phyloP scores from a whole-genome alignment of 805 yeast genomes.

The Ogataea trehaloabstinens region DNA sequence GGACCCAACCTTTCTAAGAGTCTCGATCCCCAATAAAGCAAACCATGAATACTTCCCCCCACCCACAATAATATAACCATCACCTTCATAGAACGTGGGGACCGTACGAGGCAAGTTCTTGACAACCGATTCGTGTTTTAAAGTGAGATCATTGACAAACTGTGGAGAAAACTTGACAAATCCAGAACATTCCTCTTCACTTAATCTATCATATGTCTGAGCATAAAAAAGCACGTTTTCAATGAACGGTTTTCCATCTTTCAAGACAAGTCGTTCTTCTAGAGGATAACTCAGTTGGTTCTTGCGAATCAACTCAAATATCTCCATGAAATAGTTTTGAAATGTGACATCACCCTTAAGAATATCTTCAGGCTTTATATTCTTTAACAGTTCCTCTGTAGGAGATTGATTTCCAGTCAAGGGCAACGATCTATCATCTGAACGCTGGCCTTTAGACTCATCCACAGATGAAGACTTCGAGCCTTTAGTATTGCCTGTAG shows the following conservation, averaged over 20 bases:
- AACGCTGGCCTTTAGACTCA: constrained; percentile 23
- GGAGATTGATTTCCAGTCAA: constrained; percentile 25
- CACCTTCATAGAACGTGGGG: constrained; percentile 31
- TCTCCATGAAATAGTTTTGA: constrained; percentile 31
- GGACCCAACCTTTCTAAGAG: constrained; percentile 65
- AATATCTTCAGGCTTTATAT: constrained; percentile 28
- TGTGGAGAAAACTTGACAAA: constrained; percentile 31
- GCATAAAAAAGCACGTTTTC: constrained; percentile 31
- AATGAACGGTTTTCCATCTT: constrained; percentile 33
- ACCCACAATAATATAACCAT: constrained; percentile 70
- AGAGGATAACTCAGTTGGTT: constrained; percentile 32
- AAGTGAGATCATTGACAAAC: constrained; percentile 32
- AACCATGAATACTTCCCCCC: constrained; percentile 79
- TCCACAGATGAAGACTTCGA: constrained; percentile 19
- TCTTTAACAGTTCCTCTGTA: constrained; percentile 26
- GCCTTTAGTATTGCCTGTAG: constrained; percentile 28
- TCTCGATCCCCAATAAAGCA: constrained; percentile 60
- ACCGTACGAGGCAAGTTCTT: constrained; percentile 25
- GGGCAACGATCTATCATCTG: constrained; percentile 30
- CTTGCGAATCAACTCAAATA: constrained; percentile 28
- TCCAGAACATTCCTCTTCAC: constrained; percentile 25
- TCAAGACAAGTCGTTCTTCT: constrained; percentile 27
- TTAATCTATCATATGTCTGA: constrained; percentile 24
- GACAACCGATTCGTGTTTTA: constrained; percentile 32
- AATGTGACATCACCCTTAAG: constrained; percentile 32